Evolutionary conservation across 805 yeast species (phyloP), one percentile per base, ranked within the genome.

Genomic region (Wickerhamomyces queroliae): DNA sequence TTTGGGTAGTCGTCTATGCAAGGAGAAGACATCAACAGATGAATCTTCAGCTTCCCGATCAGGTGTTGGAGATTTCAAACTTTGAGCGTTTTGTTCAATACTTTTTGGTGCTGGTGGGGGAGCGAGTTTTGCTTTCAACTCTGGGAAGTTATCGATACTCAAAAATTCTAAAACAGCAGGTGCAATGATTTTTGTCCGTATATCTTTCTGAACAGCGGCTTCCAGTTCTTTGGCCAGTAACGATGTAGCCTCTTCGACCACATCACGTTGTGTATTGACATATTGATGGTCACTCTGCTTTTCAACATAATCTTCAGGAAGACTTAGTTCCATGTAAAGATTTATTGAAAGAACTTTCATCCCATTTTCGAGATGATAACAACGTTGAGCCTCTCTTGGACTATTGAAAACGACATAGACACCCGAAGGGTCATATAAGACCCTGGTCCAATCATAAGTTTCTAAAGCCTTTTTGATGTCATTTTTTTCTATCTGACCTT

Each of bases 321-420:
- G 27, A 32, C 50, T 53, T 37, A 80, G 54, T 30, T 78, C 79
- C 88, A 82, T 80, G 45, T 61, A 67, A 59, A 80, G 55, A 27
- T 67, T 65, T 44, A 64, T 76, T 22, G 66, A 74, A 35, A 61
- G 61, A 23, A 79, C 64, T 22, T 63, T 61, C 17, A 66, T 58
- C 0, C 86, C 85, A 58, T 83, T 85, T 57, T 78, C 83, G 27
- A 67, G 62, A 22, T 69, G 65, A 50, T 72, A 82, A 47, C 87
- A 83, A 24, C 67, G 58, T 44, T 73, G 72, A 23, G 86, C 82
- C 44, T 80, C 85, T 26, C 60, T 60, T 12, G 70, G 58, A 15
- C 72, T 67, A 48, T 78, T 78, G 59, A 88, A 88, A 1, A 85
- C 79, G 28, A 87, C 66, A 49, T 73, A 87, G 48, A 82, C 81